Percentiles rank a stretch among this genome's conserved stretches.
These are phyloP conservation scores for Phylloporus sp. DNA, from an alignment of 768 basidiomycete species.

Conservation along the genomic window DNA sequence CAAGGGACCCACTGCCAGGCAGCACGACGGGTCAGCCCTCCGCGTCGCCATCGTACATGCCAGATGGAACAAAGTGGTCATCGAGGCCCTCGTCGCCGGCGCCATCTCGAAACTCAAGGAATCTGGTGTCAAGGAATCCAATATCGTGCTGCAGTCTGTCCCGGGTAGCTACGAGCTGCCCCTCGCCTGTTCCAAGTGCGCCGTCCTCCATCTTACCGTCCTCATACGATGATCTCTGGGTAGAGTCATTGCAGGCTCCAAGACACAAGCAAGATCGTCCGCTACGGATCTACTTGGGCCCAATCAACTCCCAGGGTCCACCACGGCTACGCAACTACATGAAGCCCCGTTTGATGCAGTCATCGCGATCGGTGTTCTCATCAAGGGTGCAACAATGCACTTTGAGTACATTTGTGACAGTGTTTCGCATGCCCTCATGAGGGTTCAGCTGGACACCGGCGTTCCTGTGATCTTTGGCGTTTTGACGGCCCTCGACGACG, in stretches of 20 bases:
- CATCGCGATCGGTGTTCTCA: slow-evolving; percentile 96
- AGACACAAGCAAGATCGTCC: slow-evolving; percentile 70
- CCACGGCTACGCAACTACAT: slow-evolving; percentile 36
- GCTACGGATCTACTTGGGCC: slow-evolving; percentile 73
- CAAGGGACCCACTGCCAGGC: slow-evolving; percentile 66
- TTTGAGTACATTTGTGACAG: slow-evolving; percentile 98
- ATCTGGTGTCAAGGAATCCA: slow-evolving; percentile 80
- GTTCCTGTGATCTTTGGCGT: slow-evolving; percentile 97
- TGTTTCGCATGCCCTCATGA: slow-evolving; percentile 92
- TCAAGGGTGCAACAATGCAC: slow-evolving; percentile 98
- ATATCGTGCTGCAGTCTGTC: slow-evolving; percentile 88
- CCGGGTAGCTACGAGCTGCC: slow-evolving; percentile 97
- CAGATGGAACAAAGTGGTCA: slow-evolving; percentile 88
- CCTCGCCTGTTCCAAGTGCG: slow-evolving; percentile 76
- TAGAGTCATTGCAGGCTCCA: slow-evolving; percentile 87
- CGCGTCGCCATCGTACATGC: slow-evolving; percentile 93
- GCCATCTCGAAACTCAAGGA: slow-evolving; percentile 75
- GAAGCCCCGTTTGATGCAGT: slow-evolving; percentile 84
- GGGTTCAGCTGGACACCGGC: slow-evolving; percentile 87
- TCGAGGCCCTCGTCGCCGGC: slow-evolving; percentile 80
- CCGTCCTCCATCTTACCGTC: slow-evolving; percentile 3
- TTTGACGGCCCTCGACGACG: slow-evolving; percentile 85
- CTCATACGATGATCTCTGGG: slow-evolving; percentile 7
- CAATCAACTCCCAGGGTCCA: slow-evolving; percentile 34
- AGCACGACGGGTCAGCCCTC: slow-evolving; percentile 74